Conservation (phyloP, 2,329 filamentous ascomycete genomes). For the Talaromyces atroroseus region DNA sequence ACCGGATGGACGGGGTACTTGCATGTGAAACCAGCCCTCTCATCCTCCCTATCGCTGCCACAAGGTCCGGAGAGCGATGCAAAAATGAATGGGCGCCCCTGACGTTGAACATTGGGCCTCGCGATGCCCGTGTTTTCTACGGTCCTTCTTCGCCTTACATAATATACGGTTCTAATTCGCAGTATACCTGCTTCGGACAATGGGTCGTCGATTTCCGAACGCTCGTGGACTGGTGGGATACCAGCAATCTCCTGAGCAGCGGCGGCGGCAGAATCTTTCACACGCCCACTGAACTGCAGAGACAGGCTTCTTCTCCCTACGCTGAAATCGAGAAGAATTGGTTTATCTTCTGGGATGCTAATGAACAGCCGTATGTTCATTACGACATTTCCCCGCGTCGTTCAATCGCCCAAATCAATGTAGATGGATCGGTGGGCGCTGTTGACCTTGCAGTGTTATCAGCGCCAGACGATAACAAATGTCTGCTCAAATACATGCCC, state of each 20-base stretch:
- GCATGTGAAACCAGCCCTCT: conserved; percentile 5
- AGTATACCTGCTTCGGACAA: conserved; percentile 52
- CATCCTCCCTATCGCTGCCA: conserved; percentile 45
- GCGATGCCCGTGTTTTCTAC: conserved; percentile 55
- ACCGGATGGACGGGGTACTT: not conserved
- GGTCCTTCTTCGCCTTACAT: conserved; percentile 48
- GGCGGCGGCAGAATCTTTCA: conserved; percentile 15
- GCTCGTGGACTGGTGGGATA: conserved; percentile 40
- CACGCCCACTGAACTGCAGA: conserved; percentile 47
- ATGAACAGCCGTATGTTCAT: conserved; percentile 46
- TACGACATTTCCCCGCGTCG: conserved; percentile 50
- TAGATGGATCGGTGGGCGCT: conserved; percentile 29
- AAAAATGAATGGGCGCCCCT: conserved; percentile 40
- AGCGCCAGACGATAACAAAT: conserved; percentile 37
- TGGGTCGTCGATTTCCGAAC: conserved; percentile 52
- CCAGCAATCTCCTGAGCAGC: not conserved
- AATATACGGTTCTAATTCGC: conserved; percentile 53
- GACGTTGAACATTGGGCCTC: conserved; percentile 47
- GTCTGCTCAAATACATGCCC: conserved; percentile 46
- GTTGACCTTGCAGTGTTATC: conserved; percentile 42
- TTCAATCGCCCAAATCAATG: conserved; percentile 43
- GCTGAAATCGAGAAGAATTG: conserved; percentile 55
- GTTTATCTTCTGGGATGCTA: conserved; percentile 55
- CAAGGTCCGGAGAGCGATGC: conserved; percentile 39
- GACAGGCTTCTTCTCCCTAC: conserved; percentile 45